Evolutionary conservation across 495 filamentous ascomycete species (phyloP), one percentile per base, ranked within the genome.

Genomic region (Penicillium riverlandense): DNA sequence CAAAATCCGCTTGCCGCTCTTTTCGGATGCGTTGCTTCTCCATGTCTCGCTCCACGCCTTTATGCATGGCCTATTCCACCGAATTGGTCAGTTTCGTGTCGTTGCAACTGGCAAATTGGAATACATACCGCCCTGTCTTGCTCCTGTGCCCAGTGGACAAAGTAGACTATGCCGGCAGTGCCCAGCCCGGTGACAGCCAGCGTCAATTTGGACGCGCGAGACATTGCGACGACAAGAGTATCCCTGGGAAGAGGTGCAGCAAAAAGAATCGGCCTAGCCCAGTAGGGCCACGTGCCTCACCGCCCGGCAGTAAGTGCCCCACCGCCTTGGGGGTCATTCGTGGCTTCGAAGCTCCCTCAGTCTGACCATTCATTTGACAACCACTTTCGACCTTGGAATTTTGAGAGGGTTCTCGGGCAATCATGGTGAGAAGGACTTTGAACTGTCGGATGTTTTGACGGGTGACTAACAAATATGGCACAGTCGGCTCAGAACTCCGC

Each of bases 401-500:
- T 38, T 15, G 32, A 50, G 41, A 54, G 50, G 45, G 43, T 16
- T 44, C 41, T 37, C 12, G 43, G 40, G 50, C 37, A 45, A 74
- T 61, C 4, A 74, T 72, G 70, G 61, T 76, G 53, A 58, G 59
- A 57, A 36, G 38, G 44, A 10, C 2, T 3, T 1, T n/a, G 4
- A 1, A 7, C 2, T 8, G 8, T 35, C 4, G 7, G 11, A 29
- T 12, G 29, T 37, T 11, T 29, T 36, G 40, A 12, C 35, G 31
- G 12, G 34, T 11, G 41, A 37, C 44, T 62, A 46, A 60, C 69
- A 59, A 71, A 45, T 45, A 13, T 44, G 44, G 50, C 2, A 5
- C 49, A 97, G 92, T 92, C 92, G 58, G 94, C 90, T 55, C 94
- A 97, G 77, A 96, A 96, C 75, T 96, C 91, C 55, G 83, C 85